Conservation (phyloP, 129 eudicot species). For the Ambrosia trifida region DNA sequence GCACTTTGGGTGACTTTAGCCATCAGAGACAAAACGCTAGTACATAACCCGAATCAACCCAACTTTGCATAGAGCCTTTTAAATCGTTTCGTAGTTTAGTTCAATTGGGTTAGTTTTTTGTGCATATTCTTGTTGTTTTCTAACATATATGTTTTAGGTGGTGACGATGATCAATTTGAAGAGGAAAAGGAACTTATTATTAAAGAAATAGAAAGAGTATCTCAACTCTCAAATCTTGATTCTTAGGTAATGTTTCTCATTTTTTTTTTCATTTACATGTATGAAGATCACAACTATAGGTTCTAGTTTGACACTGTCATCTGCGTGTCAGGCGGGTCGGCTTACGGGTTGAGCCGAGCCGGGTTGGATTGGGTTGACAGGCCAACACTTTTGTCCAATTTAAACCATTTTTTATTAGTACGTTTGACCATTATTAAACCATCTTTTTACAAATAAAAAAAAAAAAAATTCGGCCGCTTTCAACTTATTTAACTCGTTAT, state of each 20-base stretch:
- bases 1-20: background rate
- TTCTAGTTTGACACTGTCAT: background rate
- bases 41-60: background rate
- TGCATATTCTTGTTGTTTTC: constrained; percentile 20
- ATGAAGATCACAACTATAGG: background rate
- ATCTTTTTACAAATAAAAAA: background rate
- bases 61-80: background rate
- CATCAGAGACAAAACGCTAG: background rate
- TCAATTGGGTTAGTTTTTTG: background rate
- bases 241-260: constrained; percentile 42
- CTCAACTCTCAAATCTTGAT: constrained; percentile 58
- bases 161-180: constrained; percentile 92
- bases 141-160: constrained; percentile 45
- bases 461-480: background rate
- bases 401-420: background rate
- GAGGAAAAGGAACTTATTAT: constrained; percentile 94
- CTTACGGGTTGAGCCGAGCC: background rate
- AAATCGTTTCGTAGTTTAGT: background rate
- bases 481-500: background rate
- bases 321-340: background rate
- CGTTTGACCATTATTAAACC: no score
- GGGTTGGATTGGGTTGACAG: background rate
- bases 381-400: constrained; percentile 8
- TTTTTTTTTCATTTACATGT: constrained; percentile 5
- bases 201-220: constrained; percentile 87